Conservation (phyloP, 805 yeast genomes). For the Wickerhamomyces xylosicus region DNA sequence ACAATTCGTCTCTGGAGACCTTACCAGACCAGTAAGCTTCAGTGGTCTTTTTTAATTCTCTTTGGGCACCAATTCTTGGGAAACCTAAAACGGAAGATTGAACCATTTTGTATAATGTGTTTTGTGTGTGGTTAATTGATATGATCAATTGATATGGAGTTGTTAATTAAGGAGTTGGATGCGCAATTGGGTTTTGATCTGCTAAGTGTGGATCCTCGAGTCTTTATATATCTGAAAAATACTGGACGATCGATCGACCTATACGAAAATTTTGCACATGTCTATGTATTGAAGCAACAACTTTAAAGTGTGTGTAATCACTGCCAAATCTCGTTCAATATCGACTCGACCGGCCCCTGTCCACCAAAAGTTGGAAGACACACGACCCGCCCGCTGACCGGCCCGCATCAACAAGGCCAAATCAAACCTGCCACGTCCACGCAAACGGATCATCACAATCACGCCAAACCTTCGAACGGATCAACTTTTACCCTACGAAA, state of each 20-base stretch:
- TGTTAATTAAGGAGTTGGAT: background rate
- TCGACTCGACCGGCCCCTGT: no score
- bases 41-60: conserved; percentile 98
- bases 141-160: background rate
- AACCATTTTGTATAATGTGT: conserved; percentile 49
- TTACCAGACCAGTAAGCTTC: conserved; percentile 99
- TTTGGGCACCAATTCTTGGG: conserved; percentile 99
- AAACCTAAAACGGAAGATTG: conserved; percentile 96
- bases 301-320: no score
- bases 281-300: no score
- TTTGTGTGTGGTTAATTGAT: background rate
- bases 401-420: no score
- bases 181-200: background rate
- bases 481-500: no score
- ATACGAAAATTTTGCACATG: conserved; percentile 2
- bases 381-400: no score
- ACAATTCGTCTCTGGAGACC: conserved; percentile 74
- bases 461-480: no score
- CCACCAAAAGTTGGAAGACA: no score
- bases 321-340: no score
- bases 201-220: background rate
- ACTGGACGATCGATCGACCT: no score
- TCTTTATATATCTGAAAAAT: conserved; percentile 2
- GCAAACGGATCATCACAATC: no score
- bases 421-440: no score